These are phyloP conservation scores for Camellia lanceoleosa DNA, from an alignment of 148 eudicot genomes.

Conservation along the genomic window DNA sequence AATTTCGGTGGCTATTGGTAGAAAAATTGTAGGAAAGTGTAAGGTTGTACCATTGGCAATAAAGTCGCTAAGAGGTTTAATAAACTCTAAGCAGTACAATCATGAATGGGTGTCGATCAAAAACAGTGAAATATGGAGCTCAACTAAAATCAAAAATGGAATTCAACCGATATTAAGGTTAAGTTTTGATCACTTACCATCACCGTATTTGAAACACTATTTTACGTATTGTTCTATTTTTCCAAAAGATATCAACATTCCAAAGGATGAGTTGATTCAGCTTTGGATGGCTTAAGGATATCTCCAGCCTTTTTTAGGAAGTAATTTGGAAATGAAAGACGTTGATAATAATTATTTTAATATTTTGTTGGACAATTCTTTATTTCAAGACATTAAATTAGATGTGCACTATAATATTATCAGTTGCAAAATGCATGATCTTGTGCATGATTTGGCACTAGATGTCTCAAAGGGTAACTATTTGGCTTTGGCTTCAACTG, in stretches of 20 bases:
- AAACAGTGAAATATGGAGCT: too few relatives aligned
- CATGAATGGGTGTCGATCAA: constrained; percentile 16
- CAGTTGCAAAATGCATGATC: constrained; percentile 19
- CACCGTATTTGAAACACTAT: constrained; percentile 16
- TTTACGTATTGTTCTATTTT: constrained; percentile 13
- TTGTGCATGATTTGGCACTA: constrained; percentile 24
- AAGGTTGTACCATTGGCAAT: constrained; percentile 11
- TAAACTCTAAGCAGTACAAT: background rate
- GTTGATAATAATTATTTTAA: background rate
- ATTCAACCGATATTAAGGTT: background rate
- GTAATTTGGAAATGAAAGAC: background rate
- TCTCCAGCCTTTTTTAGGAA: background rate
- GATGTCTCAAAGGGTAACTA: background rate
- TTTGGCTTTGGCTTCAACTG: too few relatives aligned
- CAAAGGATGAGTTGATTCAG: background rate
- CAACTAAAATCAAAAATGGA: background rate
- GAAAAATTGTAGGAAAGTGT: constrained; percentile 1
- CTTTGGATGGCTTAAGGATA: background rate
- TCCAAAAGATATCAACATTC: background rate
- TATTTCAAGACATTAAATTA: background rate
- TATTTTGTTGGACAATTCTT: background rate
- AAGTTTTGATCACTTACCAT: constrained; percentile 16
- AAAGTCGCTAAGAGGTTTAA: background rate
- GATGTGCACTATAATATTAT: background rate
- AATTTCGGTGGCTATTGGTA: background rate